Evolutionary conservation across 2,329 filamentous ascomycete genomes (phyloP).

Genomic region (Paecilomyces sp.): DNA sequence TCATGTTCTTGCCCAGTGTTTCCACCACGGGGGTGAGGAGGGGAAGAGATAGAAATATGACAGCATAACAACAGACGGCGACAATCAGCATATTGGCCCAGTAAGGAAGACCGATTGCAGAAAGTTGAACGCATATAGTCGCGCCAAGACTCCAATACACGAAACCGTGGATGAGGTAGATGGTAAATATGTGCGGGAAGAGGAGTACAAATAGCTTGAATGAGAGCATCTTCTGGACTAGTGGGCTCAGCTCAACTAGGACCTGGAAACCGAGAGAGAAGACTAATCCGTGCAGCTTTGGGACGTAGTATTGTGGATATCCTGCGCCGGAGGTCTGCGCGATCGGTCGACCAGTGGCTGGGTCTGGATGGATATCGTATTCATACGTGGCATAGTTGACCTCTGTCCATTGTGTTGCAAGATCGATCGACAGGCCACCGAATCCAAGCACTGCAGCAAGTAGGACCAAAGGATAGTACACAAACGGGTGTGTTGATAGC

Average conservation of each 20-base stretch:
- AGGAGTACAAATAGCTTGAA: conserved; percentile 32
- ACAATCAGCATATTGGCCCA: conserved; percentile 15
- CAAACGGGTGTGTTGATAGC: conserved; percentile 23
- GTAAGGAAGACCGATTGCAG: conserved; percentile 13
- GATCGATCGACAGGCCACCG: conserved; percentile 27
- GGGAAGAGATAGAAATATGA: conserved; percentile 10
- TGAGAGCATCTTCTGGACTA: conserved; percentile 36
- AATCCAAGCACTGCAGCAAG: conserved; percentile 22
- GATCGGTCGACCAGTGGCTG: conserved; percentile 29
- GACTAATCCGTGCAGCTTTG: conserved; percentile 37
- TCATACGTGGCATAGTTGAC: conserved; percentile 35
- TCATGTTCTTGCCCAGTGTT: conserved; percentile 10
- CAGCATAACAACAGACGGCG: conserved; percentile 12
- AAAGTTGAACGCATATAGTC: conserved; percentile 12
- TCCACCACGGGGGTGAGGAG: conserved; percentile 15
- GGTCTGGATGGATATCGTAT: conserved; percentile 38
- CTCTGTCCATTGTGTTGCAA: conserved; percentile 28
- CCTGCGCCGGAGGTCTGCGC: conserved; percentile 23
- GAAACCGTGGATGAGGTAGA: conserved; percentile 42
- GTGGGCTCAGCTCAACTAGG: conserved; percentile 27
- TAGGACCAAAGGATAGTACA: conserved; percentile 31
- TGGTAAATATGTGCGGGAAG: conserved; percentile 45
- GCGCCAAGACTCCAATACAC: conserved; percentile 24
- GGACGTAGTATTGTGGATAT: conserved; percentile 39
- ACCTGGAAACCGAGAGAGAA: conserved; percentile 29